Evolutionary conservation across 352 stramenopile genomes (phyloP).

Genomic region (Globisporangium cylindrosporum): DNA sequence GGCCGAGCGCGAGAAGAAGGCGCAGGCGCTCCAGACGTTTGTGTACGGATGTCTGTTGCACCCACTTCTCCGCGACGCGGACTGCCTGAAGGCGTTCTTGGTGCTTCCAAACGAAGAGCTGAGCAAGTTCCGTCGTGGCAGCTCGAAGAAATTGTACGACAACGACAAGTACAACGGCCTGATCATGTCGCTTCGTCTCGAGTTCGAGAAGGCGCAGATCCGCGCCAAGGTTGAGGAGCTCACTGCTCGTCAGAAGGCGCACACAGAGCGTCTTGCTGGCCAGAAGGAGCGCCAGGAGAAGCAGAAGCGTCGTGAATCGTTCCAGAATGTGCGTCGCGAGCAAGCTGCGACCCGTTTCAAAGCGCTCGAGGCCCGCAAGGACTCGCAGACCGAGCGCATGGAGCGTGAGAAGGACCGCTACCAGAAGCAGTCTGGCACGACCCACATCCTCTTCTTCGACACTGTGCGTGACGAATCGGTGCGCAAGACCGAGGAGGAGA

Average conservation of each 20-base stretch:
- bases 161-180: constrained; percentile 78
- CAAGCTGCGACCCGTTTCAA: constrained; percentile 73
- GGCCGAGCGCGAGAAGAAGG: constrained; percentile 51
- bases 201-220: constrained; percentile 86
- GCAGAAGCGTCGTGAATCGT: constrained; percentile 69
- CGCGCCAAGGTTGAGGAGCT: constrained; percentile 74
- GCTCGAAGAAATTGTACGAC: constrained; percentile 75
- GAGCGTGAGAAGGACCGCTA: constrained; percentile 82
- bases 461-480: constrained; percentile 68
- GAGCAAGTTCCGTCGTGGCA: constrained; percentile 62
- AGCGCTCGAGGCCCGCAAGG: constrained; percentile 76
- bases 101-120: constrained; percentile 68
- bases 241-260: constrained; percentile 58
- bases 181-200: constrained; percentile 71
- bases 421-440: constrained; percentile 66
- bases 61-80: constrained; percentile 68
- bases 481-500: constrained; percentile 78
- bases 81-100: constrained; percentile 86
- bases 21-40: constrained; percentile 63
- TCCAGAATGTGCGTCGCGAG: constrained; percentile 73
- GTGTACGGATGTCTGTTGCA: constrained; percentile 80
- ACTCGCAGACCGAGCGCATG: constrained; percentile 75
- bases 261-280: constrained; percentile 64
- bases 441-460: constrained; percentile 85
- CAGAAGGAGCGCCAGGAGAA: constrained; percentile 56